Base-by-base conservation (phyloP, 2,329 filamentous ascomycete genomes). In the Talaromyces pinophilus region DNA sequence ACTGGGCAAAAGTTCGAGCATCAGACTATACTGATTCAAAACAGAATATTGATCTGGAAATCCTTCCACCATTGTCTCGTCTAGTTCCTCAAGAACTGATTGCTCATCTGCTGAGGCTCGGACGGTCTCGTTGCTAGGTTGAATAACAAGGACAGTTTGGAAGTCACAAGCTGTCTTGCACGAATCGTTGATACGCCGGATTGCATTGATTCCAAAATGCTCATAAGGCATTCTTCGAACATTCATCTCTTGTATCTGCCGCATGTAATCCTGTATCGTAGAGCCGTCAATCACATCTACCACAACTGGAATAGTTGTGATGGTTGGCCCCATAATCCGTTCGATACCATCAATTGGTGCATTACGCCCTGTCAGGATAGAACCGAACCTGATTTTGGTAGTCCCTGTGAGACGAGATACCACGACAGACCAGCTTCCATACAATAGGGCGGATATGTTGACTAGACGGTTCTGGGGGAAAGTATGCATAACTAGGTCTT, bases 201-300 rank as follows among this genome's bases (percentile, higher is more conserved):
- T 81, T 55, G 79, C 75, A 55, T 80, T 78, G 17, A 82, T 59
- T 2, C 79, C 80, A 7, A 84, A 81, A 72, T 90, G 86, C 75
- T 90, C 85, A 70, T 87, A 83, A 0, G 85, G 83, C 1, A 88
- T 87, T 33, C 60, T 22, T 25, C 30, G 30, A 25, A n/a, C n/a
- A 35, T 40, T 52, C 60, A 38, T 40, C n/a, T 62, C 60, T 15
- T 62, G 60, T 8, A 62, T 6, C 33, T 35, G n/a, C 5, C 10
- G 19, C 19, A 50, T 5, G 22, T 13, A 50, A 1, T 50, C 22
- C 13, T 50, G 46, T 13, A 50, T 19, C n/a, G 22, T 50, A 13
- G 11, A 50, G 5, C 10, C 10, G 46, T 13, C 19, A 19, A 19
- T 13, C 13, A 25, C 28, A 38, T 62, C 59, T 2, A 62, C 15